These are phyloP conservation scores for Dimocarpus longan DNA, from an alignment of 345 rosid species.

Conservation along the genomic window DNA sequence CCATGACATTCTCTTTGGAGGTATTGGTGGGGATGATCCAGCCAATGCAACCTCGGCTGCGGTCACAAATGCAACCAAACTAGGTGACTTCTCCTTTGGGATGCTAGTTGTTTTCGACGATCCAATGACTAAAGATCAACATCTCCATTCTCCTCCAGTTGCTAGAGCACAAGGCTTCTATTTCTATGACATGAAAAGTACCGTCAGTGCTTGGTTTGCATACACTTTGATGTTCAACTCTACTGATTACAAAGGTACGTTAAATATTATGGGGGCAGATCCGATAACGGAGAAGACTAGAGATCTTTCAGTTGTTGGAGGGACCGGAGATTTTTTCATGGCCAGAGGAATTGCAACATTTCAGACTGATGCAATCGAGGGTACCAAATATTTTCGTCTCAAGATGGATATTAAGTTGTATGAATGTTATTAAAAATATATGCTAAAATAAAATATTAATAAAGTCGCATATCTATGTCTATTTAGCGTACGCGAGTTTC, in stretches of 20 bases:
- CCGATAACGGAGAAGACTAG: conserved; percentile 63
- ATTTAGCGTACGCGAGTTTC: too few species aligned
- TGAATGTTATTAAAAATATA: conserved; percentile 38
- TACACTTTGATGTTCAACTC: conserved; percentile 70
- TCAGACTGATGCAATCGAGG: conserved; percentile 50
- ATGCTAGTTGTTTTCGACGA: conserved; percentile 59
- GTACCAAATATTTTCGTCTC: conserved; percentile 65
- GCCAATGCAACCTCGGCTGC: conserved; percentile 59
- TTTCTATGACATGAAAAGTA: conserved; percentile 56
- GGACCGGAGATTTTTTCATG: conserved; percentile 91
- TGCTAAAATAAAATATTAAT: too few species aligned
- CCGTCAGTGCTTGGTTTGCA: conserved; percentile 51
- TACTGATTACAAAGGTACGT: conserved; percentile 55
- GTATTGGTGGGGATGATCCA: conserved; percentile 11
- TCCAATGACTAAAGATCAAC: conserved; percentile 51
- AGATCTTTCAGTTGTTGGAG: conserved; percentile 72
- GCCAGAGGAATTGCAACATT: conserved; percentile 69
- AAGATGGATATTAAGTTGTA: conserved; percentile 52
- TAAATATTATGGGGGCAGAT: conserved; percentile 69
- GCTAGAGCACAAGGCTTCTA: conserved; percentile 74
- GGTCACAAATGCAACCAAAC: conserved; percentile 34
- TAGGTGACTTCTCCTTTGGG: conserved; percentile 49
- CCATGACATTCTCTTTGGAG: conserved; percentile 56
- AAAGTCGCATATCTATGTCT: too few species aligned
- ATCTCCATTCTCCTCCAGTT: conserved; percentile 42